Base-by-base conservation (phyloP, 768 basidiomycete genomes). In the Lentinus tigrinus region DNA sequence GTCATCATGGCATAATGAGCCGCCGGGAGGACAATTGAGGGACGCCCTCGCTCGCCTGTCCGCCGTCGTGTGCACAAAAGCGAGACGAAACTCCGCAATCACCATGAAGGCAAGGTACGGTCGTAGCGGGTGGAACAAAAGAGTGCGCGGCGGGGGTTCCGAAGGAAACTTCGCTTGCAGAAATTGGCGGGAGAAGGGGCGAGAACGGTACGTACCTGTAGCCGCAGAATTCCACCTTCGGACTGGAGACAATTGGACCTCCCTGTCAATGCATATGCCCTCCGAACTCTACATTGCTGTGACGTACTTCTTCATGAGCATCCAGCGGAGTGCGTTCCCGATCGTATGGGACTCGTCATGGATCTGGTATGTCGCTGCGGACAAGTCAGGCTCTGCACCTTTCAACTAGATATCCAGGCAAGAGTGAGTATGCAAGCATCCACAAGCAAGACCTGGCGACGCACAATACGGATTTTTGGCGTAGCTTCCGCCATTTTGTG, bases 251-350 rank as follows among this genome's bases (percentile, higher is more conserved):
- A 59, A 38, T 54, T 39, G 13, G 34, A 5, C 24, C 3, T n/a
- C n/a, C 24, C 50, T 19, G 48, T 63, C 49, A 58, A 46, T 53
- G 31, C 27, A 39, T 34, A 28, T 36, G 19, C 37, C 46, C 9
- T n/a, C 16, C 8, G 28, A 8, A 23, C 16, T 26, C 36, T 23
- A 31, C n/a, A 52, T 5, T 57, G 19, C 19, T 34, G 34, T 4
- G 37, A 67, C 88, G 54, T 65, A 98, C 97, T 99, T 96, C 78
- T 98, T 97, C 96, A 98, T 98, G 57, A 98, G 71, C 89, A 98
- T 98, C 95, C 95, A 99, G 36, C 96, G 77, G 38, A 98, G 78
- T 0, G 93, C 83, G 65, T 99, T 99, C 5, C 97, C 97, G 26
- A 98, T 84, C 1, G 96, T 98, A 73, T 99, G 96, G 1, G 93